Conservation (phyloP, 2,329 filamentous ascomycete genomes). For the Trichoderma simmonsii region DNA sequence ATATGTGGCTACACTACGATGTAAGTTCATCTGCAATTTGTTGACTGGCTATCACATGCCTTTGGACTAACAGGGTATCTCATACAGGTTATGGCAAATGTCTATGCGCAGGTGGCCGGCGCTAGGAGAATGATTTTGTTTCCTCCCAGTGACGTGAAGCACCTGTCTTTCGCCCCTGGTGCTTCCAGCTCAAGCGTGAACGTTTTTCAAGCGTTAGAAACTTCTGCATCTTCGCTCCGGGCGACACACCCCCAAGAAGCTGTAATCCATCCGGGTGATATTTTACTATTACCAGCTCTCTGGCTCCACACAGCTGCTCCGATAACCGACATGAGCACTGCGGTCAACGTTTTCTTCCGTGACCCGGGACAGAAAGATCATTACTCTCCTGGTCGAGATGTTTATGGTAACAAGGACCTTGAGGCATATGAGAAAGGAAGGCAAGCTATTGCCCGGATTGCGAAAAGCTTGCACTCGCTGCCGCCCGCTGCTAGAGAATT, state of each 20-base stretch:
- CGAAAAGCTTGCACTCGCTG: constrained; percentile 60
- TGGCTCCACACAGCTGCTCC: constrained; percentile 78
- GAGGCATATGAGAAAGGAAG: constrained; percentile 80
- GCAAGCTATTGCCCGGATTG: constrained; percentile 66
- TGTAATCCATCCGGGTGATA: constrained; percentile 65
- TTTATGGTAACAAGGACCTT: constrained; percentile 85
- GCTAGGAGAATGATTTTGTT: constrained; percentile 73
- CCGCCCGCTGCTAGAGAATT: constrained; percentile 67
- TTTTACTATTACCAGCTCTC: constrained; percentile 76
- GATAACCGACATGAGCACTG: constrained; percentile 59
- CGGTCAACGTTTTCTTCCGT: constrained; percentile 88
- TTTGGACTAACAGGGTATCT: constrained; percentile 8
- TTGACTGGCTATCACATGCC: neutral
- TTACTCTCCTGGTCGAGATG: constrained; percentile 73
- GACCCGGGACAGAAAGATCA: constrained; percentile 54
- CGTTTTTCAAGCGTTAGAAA: constrained; percentile 55
- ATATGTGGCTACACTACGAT: constrained; percentile 90
- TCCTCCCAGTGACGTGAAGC: constrained; percentile 69
- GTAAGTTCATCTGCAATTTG: constrained; percentile 39
- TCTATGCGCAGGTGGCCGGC: constrained; percentile 76
- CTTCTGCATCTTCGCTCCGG: constrained; percentile 37
- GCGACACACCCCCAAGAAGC: constrained; percentile 65
- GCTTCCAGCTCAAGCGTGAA: constrained; percentile 77
- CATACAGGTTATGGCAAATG: constrained; percentile 76
- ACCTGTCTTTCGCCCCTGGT: constrained; percentile 69